Evolutionary conservation across 2,329 filamentous ascomycete species (phyloP), one percentile per base, ranked within the genome.

Genomic region (Mycocentrospora acerina): DNA sequence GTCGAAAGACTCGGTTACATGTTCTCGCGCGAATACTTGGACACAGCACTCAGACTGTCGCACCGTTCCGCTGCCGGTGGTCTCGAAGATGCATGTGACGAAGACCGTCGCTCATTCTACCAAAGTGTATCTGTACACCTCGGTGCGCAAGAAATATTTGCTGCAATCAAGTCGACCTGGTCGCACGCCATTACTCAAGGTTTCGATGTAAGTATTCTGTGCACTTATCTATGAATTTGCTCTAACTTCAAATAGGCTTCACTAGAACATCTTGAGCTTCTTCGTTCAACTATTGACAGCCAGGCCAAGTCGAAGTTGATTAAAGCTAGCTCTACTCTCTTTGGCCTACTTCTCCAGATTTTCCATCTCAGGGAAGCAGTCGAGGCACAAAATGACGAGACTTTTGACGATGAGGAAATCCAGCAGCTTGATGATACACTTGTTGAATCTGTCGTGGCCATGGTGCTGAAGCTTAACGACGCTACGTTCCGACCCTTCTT

Each of bases 401-500:
- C 53, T 4, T 70, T 75, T 22, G 70, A 78, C 2, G 59, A 74
- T 12, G 68, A 76, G 11, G 71, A 78, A 29, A 65, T 87, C 5
- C 67, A 74, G 14, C 72, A 76, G 28, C 73, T 89, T 10, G 88
- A 95, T 61, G 70, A 72, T 2, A 72, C 75, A 1, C 48, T 88
- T 51, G 85, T 88, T 60, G 79, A 85, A 8, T 81, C 86, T 10
- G 81, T 84, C 0, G 79, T 98, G 42, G 87, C 89, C 67, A 93
- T 96, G 83, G 86, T 95, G 37, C 89, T 95, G 74, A 97, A 97
- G 74, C 80, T 98, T 46, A 97, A 96, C 69, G 93, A 98, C 62
- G 84, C 86, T 1, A 82, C 86, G 0, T 98, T 98, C 81, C 80
- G 90, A 10, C 94, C 93, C 1, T 82, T 98, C 47, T 98, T 97